These are phyloP conservation scores for Pyricularia grisea DNA, from an alignment of 2,329 filamentous ascomycete genomes.

Conservation along the genomic window DNA sequence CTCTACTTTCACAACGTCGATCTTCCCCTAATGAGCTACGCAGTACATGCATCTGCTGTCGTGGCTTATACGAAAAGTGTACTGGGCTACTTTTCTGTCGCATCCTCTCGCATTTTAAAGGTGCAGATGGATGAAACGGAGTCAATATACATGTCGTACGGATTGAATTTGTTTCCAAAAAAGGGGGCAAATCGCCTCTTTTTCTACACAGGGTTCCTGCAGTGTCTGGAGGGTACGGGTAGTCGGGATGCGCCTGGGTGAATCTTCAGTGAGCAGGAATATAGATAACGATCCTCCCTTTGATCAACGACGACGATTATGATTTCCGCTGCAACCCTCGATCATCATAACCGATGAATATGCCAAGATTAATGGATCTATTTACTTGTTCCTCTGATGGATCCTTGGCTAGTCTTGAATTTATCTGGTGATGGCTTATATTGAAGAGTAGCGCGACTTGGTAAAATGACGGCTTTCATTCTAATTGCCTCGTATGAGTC, in stretches of 20 bases:
- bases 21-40: not conserved
- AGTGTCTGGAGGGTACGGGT: not conserved
- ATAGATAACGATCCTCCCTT: constrained; percentile 6
- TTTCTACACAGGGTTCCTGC: not conserved
- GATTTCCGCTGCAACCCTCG: constrained; percentile 3
- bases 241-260: not conserved
- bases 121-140: not conserved
- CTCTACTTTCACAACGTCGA: not conserved
- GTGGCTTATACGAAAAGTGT: not conserved
- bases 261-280: constrained; percentile 2
- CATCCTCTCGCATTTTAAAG: not conserved
- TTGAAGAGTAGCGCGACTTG: no score
- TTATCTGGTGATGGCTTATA: not conserved
- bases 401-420: not conserved
- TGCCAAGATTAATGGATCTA: not conserved
- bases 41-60: not conserved
- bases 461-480: no score
- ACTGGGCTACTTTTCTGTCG: not conserved
- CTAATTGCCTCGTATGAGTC: not conserved
- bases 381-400: not conserved
- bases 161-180: not conserved
- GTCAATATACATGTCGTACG: not conserved
- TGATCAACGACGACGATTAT: constrained; percentile 6
- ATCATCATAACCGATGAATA: not conserved
- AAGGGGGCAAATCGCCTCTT: not conserved